Base-by-base conservation (phyloP, 2,329 filamentous ascomycete genomes). In the Xylaria sp. region DNA sequence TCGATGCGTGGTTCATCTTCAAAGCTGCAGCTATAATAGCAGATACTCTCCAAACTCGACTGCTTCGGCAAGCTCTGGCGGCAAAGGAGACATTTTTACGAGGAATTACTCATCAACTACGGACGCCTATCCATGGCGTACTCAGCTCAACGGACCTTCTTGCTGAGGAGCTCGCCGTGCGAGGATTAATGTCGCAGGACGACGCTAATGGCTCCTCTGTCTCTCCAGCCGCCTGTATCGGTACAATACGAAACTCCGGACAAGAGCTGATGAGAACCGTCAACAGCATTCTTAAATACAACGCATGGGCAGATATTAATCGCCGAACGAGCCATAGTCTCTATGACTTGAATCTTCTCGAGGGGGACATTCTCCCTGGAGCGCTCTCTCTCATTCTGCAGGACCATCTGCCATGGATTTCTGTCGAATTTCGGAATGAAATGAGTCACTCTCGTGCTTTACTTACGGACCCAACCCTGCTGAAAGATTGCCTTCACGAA, bases 31-130 rank as follows among this genome's bases (percentile, higher is more conserved):
- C 67, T 33, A 43, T 66, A 20, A 69, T 69, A 10, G 51, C 62
- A n/a, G 67, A 66, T 33, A 46, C 58, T 12, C 36, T 69, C n/a
- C 54, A 69, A 20, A 62, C 23, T 10, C 56, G 58, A 20, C 41
- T 66, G 2, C 67, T 60, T 20, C 33, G 31, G 20, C 36, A 66
- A 48, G 67, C 67, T 10, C 20, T 69, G 18, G 58, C 31, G 6
- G 67, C 67, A 20, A 69, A 55, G 46, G 67, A 69, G 36, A 62
- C n/a, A 6, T 69, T 69, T 39, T 25, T 69, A 39, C 62, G 67
- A 23, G 67, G 62, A 28, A 69, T 69, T 9, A 66, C 67, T 48
- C 62, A 66, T 23, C 67, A 69, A 39, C 57, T 69, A 8, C 62
- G 56, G 15, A 66, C 62, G 1, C 67, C 67, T 49, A 60, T 69